Conservation (phyloP, 805 yeast species). For the Wickerhamiella bombiphila region DNA sequence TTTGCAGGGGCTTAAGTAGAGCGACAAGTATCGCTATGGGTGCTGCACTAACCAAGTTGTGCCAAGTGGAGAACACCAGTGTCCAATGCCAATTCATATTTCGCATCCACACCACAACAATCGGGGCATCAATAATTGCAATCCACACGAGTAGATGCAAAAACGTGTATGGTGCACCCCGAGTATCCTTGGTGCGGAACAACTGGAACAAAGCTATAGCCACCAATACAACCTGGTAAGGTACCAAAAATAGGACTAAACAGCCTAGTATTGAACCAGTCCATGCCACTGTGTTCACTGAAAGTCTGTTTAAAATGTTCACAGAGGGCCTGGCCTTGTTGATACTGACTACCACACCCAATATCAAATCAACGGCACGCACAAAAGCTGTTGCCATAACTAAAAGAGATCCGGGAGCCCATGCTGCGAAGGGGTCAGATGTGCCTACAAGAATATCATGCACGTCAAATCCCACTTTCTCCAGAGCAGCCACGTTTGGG, state of each 20-base stretch:
- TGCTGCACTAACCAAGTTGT: slow-evolving; percentile 55
- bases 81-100: slow-evolving; percentile 63
- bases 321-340: slow-evolving; percentile 14
- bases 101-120: slow-evolving; percentile 60
- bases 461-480: slow-evolving; percentile 9
- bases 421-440: slow-evolving; percentile 13
- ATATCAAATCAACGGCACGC: slow-evolving; percentile 4
- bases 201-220: slow-evolving; percentile 14
- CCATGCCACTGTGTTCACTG: not conserved
- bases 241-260: slow-evolving; percentile 10
- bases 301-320: not conserved
- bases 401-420: slow-evolving; percentile 10
- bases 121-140: slow-evolving; percentile 64
- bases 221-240: slow-evolving; percentile 39
- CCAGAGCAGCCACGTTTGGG: slow-evolving; percentile 16
- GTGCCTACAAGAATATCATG: slow-evolving; percentile 17
- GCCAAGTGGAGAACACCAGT: slow-evolving; percentile 71
- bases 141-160: slow-evolving; percentile 57
- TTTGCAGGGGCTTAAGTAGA: slow-evolving; percentile 4
- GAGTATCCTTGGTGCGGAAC: slow-evolving; percentile 3
- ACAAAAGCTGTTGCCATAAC: slow-evolving; percentile 11
- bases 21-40: slow-evolving; percentile 49
- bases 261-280: not conserved
- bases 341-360: slow-evolving; percentile 1
- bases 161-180: slow-evolving; percentile 24